phyloP scores from a whole-genome alignment of 2,329 filamentous ascomycete genomes.

The Aspergillus pseudoglaucus region DNA sequence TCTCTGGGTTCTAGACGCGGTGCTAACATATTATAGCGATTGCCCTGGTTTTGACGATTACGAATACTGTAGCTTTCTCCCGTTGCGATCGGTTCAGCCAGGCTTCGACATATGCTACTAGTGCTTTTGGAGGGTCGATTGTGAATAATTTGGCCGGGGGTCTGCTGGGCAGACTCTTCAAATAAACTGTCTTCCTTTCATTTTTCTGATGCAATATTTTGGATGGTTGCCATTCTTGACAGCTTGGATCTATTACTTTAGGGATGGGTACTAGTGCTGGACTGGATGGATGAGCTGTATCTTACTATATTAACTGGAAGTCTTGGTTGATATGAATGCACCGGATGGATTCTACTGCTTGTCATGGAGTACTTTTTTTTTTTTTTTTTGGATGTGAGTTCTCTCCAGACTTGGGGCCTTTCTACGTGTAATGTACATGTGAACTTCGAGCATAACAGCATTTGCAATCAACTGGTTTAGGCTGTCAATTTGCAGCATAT shows the following conservation, averaged over 20 bases:
- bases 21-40: constrained; percentile 31
- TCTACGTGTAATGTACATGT: no score
- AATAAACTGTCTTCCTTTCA: constrained; percentile 22
- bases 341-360: neutral
- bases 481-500: no score
- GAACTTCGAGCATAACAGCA: no score
- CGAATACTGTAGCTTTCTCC: constrained; percentile 47
- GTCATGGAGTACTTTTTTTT: no score
- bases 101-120: constrained; percentile 53
- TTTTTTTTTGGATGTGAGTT: no score
- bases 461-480: no score
- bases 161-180: constrained; percentile 50
- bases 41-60: constrained; percentile 45
- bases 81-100: constrained; percentile 49
- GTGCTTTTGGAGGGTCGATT: constrained; percentile 49
- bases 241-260: neutral
- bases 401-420: no score
- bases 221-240: neutral
- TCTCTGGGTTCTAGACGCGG: neutral
- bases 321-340: neutral
- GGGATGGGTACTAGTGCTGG: neutral
- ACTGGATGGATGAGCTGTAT: neutral
- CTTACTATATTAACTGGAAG: neutral
- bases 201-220: neutral
- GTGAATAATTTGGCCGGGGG: constrained; percentile 50